Percentiles rank a stretch among this genome's conserved stretches.
Conservation (phyloP, 2,329 filamentous ascomycete species). For the Trichoderma asperellum region DNA sequence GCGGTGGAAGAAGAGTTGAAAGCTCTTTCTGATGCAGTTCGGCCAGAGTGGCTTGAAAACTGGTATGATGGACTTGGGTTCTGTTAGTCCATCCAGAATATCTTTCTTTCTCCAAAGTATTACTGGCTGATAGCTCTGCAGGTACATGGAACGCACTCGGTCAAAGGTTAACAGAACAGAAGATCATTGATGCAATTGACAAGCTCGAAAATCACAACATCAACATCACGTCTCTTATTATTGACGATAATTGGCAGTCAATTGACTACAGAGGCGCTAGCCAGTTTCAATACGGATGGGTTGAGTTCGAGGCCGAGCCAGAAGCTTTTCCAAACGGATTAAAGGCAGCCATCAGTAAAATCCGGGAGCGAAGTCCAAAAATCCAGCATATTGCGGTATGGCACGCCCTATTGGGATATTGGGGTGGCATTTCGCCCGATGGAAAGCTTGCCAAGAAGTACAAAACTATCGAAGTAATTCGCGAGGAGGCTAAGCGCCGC, state of each 20-base stretch:
- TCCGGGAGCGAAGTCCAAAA: conserved; percentile 70
- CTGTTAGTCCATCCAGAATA: conserved; percentile 58
- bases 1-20: conserved; percentile 53
- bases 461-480: conserved; percentile 67
- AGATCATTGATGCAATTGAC: conserved; percentile 75
- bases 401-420: conserved; percentile 89
- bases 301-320: conserved; percentile 82
- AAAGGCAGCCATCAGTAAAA: conserved; percentile 68
- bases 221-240: conserved; percentile 82
- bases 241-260: conserved; percentile 96
- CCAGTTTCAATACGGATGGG: conserved; percentile 69
- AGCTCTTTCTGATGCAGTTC: conserved; percentile 53
- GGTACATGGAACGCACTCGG: conserved; percentile 94
- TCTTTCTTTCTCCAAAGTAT: no score
- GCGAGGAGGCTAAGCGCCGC: conserved; percentile 52
- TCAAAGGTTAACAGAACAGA: conserved; percentile 78
- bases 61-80: conserved; percentile 95
- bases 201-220: conserved; percentile 72
- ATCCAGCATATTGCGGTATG: conserved; percentile 89
- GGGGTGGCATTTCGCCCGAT: conserved; percentile 81
- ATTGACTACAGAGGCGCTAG: conserved; percentile 58
- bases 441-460: conserved; percentile 78
- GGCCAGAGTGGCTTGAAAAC: conserved; percentile 73
- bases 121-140: conserved; percentile 35
- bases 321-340: conserved; percentile 80